Base-by-base conservation (phyloP, 1,139 yeast genomes). In the Meyerozyma elateridarum region DNA sequence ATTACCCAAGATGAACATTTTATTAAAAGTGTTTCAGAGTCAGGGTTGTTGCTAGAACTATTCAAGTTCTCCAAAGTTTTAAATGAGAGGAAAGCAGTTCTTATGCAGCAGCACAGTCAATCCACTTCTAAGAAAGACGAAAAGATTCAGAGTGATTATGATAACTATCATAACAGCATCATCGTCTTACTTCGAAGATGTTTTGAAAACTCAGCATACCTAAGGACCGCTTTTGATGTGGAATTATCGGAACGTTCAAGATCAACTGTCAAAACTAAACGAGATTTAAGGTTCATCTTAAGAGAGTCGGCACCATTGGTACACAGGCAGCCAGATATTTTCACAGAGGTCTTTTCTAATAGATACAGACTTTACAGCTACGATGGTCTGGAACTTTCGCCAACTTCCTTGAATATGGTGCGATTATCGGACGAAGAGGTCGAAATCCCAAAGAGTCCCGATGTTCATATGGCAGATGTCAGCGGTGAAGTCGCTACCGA, bases 161-260 rank as follows among this genome's bases (percentile, higher is more conserved):
- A 50, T 1, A 19, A 31, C 4, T 40, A 36, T 25, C 43, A 42
- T 28, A 33, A 35, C 17, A 34, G 44, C 3, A 30, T 54, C 4
- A 55, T 72, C 3, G 61, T 76, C 15, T 60, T 87, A 18, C 55
- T 81, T 4, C 70, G 96, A 48, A 68, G 84, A 33, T 76, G 88
- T 36, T 77, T 79, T 49, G 97, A 89, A 51, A 71, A 77, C 1
- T 56, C 60, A 0, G 69, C 66, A 0, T 59, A 75, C 11, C 59
- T 87, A 12, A 60, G 64, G 17, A 59, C 60, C 13, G 59, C 73
- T 28, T 73, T 85, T 52, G 50, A 57, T 14, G 53, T 70, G 37
- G 80, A 77, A 35, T 45, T 81, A 11, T 48, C 61, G 6, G 60
- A 59, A 20, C 51, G 59, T 18, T 66, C 69, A 29, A 52, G 57